Conservation (phyloP, 331 rosid species). For the Quercus lobata region DNA sequence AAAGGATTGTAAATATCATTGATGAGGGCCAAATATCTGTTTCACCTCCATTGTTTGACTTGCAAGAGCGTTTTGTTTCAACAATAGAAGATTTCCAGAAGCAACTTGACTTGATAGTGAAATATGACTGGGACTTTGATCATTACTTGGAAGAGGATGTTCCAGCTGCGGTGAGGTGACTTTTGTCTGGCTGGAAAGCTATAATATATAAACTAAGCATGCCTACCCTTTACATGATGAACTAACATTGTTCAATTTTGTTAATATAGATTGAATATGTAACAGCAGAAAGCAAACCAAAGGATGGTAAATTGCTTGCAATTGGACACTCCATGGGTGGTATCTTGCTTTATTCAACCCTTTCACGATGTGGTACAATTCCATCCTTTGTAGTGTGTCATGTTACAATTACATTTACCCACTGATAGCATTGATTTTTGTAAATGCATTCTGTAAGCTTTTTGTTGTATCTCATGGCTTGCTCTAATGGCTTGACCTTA, state of each 20-base stretch:
- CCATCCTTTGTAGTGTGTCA: constrained; percentile 7
- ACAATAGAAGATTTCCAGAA: constrained; percentile 92
- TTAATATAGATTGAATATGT: constrained; percentile 78
- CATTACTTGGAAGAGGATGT: constrained; percentile 93
- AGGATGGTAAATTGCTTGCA: constrained; percentile 93
- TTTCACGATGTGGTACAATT: constrained; percentile 75
- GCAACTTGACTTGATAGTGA: constrained; percentile 92
- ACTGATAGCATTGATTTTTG: not conserved
- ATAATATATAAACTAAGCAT: not conserved
- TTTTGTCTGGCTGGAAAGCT: constrained; percentile 48
- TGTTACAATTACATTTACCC: constrained; percentile 9
- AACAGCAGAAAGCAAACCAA: constrained; percentile 64
- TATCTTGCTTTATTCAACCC: constrained; percentile 83
- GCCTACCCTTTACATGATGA: constrained; percentile 20
- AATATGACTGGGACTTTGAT: constrained; percentile 98
- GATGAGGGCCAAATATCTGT: constrained; percentile 93
- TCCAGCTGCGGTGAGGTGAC: constrained; percentile 98
- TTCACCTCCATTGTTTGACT: constrained; percentile 78
- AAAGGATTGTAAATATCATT: constrained; percentile 73
- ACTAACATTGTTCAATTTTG: constrained; percentile 8
- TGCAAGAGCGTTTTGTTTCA: constrained; percentile 80
- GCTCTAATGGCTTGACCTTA: not conserved
- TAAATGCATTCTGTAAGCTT: not conserved
- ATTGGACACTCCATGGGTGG: constrained; percentile 99
- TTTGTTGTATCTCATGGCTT: not conserved